These are phyloP conservation scores for Oleoguttula mirabilis DNA, from an alignment of 495 filamentous ascomycete genomes.

Conservation along the genomic window DNA sequence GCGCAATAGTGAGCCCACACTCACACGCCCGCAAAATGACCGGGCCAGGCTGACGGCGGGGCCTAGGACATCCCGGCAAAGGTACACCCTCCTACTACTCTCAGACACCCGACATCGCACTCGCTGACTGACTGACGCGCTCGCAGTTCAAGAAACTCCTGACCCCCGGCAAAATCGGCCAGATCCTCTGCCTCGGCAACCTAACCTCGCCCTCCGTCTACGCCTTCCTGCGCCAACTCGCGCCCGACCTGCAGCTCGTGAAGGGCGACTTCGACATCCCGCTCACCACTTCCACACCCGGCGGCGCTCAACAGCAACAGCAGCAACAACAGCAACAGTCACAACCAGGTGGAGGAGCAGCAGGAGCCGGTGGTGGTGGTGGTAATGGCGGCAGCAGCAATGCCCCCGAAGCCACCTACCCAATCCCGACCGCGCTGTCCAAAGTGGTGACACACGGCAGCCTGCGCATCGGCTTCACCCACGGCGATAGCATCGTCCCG, in stretches of 20 bases:
- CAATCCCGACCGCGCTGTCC: constrained; percentile 82
- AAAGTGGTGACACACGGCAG: constrained; percentile 92
- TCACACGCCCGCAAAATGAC: constrained; percentile 4
- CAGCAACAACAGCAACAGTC: too few relatives aligned
- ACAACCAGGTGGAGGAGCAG: neutral
- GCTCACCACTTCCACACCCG: constrained; percentile 2
- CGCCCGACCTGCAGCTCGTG: constrained; percentile 91
- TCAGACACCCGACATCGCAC: constrained; percentile 1
- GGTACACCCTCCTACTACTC: constrained; percentile 37
- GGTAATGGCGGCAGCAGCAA: too few relatives aligned
- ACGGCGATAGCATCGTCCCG: constrained; percentile 90
- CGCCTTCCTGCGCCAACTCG: constrained; percentile 82
- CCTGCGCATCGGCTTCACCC: constrained; percentile 88
- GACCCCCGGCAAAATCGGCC: constrained; percentile 92
- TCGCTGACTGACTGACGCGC: neutral
- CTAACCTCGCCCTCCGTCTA: constrained; percentile 89
- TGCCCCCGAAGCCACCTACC: constrained; percentile 57
- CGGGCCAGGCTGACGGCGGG: constrained; percentile 21
- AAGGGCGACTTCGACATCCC: constrained; percentile 80
- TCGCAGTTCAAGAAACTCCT: constrained; percentile 93
- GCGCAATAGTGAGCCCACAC: constrained; percentile 54
- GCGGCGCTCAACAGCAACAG: too few relatives aligned
- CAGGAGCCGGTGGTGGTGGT: neutral
- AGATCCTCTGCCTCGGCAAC: constrained; percentile 95
- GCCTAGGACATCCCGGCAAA: constrained; percentile 77